Percentiles rank a stretch among this genome's conserved stretches.
Evolutionary conservation across 2,329 filamentous ascomycete genomes (phyloP).

Genomic region (Chaetothyriales sp.): DNA sequence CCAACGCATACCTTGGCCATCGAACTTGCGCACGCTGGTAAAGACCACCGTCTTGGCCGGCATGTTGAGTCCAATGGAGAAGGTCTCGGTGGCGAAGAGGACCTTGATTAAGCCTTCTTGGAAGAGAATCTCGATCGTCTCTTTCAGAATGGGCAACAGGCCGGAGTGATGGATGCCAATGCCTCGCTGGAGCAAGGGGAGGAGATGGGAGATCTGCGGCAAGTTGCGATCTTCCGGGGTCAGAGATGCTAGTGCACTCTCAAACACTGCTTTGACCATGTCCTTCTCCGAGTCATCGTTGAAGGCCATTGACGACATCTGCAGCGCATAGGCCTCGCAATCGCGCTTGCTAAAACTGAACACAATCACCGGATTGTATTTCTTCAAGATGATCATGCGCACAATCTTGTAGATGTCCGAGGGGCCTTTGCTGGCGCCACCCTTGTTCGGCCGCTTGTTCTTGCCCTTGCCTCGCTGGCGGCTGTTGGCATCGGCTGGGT

Average conservation of each 20-base stretch:
- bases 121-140: conserved; percentile 97
- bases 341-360: conserved; percentile 99
- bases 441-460: conserved; percentile 82
- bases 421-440: conserved; percentile 52
- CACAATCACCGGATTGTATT: conserved; percentile 94
- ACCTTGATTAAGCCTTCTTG: conserved; percentile 97
- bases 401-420: conserved; percentile 95
- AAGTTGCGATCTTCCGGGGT: conserved; percentile 81
- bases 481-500: conserved; percentile 62
- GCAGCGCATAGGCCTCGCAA: conserved; percentile 76
- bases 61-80: conserved; percentile 98
- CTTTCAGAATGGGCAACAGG: conserved; percentile 85
- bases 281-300: conserved; percentile 92
- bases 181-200: conserved; percentile 75
- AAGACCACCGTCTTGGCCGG: conserved; percentile 99
- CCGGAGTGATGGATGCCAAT: conserved; percentile 97
- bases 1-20: conserved; percentile 65
- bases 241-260: conserved; percentile 79
- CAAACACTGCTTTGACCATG: conserved; percentile 88
- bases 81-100: conserved; percentile 93
- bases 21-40: conserved; percentile 88
- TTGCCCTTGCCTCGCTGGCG: conserved; percentile 77
- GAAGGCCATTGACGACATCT: conserved; percentile 76
- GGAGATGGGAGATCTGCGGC: conserved; percentile 77
- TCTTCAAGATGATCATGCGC: conserved; percentile 96